A percentile compares a stretch with the other conserved stretches of the same genome.
Conservation (phyloP, 306 rosid genomes). For the Gynostemma pentaphyllum region DNA sequence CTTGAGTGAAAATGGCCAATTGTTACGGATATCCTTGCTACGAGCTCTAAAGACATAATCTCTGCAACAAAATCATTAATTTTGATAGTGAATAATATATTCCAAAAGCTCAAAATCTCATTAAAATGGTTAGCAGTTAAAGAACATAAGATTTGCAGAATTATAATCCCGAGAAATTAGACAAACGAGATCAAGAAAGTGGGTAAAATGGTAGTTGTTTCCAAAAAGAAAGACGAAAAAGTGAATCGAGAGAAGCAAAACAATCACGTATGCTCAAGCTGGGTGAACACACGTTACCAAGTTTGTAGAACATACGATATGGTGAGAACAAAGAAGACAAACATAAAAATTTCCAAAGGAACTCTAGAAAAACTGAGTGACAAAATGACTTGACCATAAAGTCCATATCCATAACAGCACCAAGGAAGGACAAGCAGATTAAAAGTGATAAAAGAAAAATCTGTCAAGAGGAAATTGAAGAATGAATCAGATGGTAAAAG, state of each 20-base stretch:
- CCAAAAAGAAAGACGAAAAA: background rate
- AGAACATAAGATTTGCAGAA: background rate
- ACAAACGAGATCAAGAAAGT: background rate
- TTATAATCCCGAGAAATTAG: background rate
- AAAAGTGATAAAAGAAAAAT: background rate
- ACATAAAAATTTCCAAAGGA: background rate
- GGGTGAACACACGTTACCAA: background rate
- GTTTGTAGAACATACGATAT: background rate
- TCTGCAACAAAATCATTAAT: slow-evolving; percentile 22
- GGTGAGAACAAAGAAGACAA: background rate
- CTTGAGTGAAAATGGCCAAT: slow-evolving; percentile 47
- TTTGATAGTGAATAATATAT: background rate
- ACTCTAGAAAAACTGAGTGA: background rate
- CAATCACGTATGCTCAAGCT: background rate
- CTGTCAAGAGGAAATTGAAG: background rate
- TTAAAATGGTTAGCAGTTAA: background rate
- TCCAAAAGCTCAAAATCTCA: background rate
- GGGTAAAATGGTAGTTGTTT: background rate
- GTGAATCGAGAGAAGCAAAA: background rate
- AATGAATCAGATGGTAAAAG: slow-evolving; percentile 1
- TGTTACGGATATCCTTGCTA: slow-evolving; percentile 34
- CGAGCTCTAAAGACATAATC: slow-evolving; percentile 46
- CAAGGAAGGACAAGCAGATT: background rate
- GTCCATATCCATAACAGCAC: slow-evolving; percentile 21
- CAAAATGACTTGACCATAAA: slow-evolving; percentile 21